Conservation (phyloP, 2,329 filamentous ascomycete species). For the Aspergillus viridinutans region DNA sequence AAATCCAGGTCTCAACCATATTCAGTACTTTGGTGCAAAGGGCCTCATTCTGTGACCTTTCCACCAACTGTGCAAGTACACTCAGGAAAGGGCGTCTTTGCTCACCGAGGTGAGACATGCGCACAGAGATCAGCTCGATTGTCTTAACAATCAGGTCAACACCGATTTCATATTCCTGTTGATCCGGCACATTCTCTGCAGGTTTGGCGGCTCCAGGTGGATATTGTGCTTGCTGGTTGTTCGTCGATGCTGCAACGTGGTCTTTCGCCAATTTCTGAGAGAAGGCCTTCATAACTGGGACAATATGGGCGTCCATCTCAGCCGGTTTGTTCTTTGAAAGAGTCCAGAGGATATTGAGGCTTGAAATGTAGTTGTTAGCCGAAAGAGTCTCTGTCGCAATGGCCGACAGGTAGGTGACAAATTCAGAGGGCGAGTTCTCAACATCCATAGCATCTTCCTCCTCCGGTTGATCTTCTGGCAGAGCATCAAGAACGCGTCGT, state of each 20-base stretch:
- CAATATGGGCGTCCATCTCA: conserved; percentile 85
- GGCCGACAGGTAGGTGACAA: conserved; percentile 77
- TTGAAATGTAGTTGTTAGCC: conserved; percentile 74
- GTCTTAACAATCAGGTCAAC: conserved; percentile 90
- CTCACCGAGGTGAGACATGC: conserved; percentile 90
- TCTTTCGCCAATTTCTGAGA: conserved; percentile 90
- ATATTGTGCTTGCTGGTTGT: conserved; percentile 45
- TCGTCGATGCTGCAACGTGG: conserved; percentile 72
- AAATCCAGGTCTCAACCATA: conserved; percentile 95
- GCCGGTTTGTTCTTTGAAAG: conserved; percentile 78
- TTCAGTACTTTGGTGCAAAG: conserved; percentile 89
- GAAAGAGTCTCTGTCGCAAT: conserved; percentile 84
- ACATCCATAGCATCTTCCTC: conserved; percentile 80
- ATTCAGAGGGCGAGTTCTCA: conserved; percentile 73
- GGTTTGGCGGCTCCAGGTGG: conserved; percentile 37
- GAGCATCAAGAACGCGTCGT: conserved; percentile 78
- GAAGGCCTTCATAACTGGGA: conserved; percentile 85
- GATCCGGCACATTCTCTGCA: conserved; percentile 50
- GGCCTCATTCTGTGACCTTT: conserved; percentile 82
- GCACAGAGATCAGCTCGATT: conserved; percentile 83
- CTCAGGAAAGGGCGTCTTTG: conserved; percentile 90
- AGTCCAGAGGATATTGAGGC: conserved; percentile 91
- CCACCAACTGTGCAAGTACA: conserved; percentile 88
- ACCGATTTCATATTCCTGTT: conserved; percentile 81
- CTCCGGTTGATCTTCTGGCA: conserved; percentile 75